phyloP scores from a whole-genome alignment of 306 rosid genomes.

The Fragaria vesca region DNA sequence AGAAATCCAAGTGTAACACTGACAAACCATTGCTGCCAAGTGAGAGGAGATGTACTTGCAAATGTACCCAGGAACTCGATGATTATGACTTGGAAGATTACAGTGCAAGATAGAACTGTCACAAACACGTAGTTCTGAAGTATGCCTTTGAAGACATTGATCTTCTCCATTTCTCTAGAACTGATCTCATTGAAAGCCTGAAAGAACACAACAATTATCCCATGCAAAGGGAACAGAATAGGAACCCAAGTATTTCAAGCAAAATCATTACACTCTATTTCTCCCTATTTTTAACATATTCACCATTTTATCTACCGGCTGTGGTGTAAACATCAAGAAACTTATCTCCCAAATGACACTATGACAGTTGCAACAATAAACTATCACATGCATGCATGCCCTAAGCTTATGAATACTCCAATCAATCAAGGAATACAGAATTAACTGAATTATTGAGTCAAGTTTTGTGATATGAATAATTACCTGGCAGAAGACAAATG shows the following conservation, averaged over 20 bases:
- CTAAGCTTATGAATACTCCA: not conserved
- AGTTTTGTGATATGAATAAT: slow-evolving; percentile 22
- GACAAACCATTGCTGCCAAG: slow-evolving; percentile 61
- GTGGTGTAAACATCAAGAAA: not conserved
- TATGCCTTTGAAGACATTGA: slow-evolving; percentile 82
- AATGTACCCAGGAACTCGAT: slow-evolving; percentile 73
- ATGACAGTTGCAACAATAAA: not conserved
- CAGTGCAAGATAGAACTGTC: slow-evolving; percentile 67
- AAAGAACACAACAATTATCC: slow-evolving; percentile 24
- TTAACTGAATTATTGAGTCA: not conserved
- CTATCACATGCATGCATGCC: not conserved
- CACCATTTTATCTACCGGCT: not conserved
- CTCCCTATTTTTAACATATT: not conserved
- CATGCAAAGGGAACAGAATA: not conserved
- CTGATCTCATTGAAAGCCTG: slow-evolving; percentile 96
- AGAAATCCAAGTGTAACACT: slow-evolving; percentile 68
- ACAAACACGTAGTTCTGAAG: slow-evolving; percentile 76
- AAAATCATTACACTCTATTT: not conserved
- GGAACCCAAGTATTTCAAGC: not conserved
- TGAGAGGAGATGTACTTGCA: slow-evolving; percentile 85
- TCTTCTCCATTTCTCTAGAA: slow-evolving; percentile 97
- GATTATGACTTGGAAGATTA: slow-evolving; percentile 79
- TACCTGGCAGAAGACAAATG: slow-evolving; percentile 98
- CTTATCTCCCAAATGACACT: not conserved
- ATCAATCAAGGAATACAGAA: not conserved